Evolutionary conservation across 2,329 filamentous ascomycete species (phyloP), one percentile per base, ranked within the genome.

Genomic region (Trichoderma cornu-damae): DNA sequence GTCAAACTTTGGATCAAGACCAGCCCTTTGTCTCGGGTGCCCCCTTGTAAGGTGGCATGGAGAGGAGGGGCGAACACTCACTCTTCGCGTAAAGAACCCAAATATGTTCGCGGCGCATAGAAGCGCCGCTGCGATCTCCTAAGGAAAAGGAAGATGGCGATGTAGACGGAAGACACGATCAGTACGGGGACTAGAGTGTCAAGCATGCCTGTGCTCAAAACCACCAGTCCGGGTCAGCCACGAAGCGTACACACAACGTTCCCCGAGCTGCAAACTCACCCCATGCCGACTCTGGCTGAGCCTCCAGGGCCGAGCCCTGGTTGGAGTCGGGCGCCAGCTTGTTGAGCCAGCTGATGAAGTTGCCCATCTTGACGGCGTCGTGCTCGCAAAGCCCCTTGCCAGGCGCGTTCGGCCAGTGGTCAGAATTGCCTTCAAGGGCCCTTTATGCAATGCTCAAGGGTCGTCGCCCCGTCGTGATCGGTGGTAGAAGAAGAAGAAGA

Each of bases 161-260:
- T 56, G 62, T 79, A 83, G 32, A 80, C 63, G 24, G 62, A 69
- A 4, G 79, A 74, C 59, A 78, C 75, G 42, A 78, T 60, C 43
- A 80, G 64, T 4, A 83, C 74, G 8, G 82, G 82, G 6, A 81
- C 62, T 16, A 85, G 74, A 30, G 82, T 84, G 65, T 73, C 72
- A 44, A 82, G 34, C 72, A 74, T 74, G 66, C 70, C 71, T 73
- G 8, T 1, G 14, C 32, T 22, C 6, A 16, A 18, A 22, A n/a
- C n/a, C 11, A 37, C 8, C 40, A 57, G 37, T 60, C 54, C 32
- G 50, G n/a, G 26, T 61, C 43, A 57, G 49, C 57, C 42, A 30
- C 32, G 6, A n/a, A 26, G 3, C 5, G 6, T 20, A 20, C n/a
- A n/a, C n/a, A 6, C 1, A 11, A 6, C 11, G 12, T 32, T 32